Conservation (phyloP, 2,329 filamentous ascomycete species). For the Claviceps arundinis region DNA sequence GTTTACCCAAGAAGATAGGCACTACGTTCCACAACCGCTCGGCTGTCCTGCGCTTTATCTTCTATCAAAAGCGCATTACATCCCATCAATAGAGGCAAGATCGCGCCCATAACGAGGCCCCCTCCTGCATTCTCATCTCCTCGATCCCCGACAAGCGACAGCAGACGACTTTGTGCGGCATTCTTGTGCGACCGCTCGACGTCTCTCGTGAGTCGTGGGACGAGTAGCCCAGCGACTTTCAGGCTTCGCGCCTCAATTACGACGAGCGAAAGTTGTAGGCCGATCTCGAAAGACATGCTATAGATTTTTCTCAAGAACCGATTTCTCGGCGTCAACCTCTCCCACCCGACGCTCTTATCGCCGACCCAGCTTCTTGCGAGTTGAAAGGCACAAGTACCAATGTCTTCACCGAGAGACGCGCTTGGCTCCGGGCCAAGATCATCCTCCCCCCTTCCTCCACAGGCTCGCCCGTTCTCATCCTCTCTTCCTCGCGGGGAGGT, state of each 20-base stretch:
- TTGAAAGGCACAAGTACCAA: constrained; percentile 11
- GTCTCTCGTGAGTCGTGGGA: neutral
- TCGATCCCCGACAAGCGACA: neutral
- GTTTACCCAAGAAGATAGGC: neutral
- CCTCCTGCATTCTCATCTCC: neutral
- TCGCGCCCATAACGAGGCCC: neutral
- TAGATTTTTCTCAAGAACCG: neutral
- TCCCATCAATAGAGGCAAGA: too few species aligned
- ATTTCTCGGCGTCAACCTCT: neutral
- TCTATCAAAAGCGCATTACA: too few species aligned
- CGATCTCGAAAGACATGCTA: neutral
- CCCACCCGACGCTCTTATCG: neutral
- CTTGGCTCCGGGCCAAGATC: constrained; percentile 26
- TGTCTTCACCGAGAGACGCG: constrained; percentile 25
- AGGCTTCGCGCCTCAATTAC: neutral
- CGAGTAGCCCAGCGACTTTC: neutral
- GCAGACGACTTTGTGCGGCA: neutral
- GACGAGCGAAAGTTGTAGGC: neutral
- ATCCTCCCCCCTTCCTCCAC: constrained; percentile 34
- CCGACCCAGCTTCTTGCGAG: neutral
- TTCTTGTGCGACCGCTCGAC: neutral
- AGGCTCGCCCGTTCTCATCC: constrained; percentile 32
- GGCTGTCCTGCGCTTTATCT: too few species aligned
- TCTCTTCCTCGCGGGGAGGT: constrained; percentile 45
- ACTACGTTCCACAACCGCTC: neutral